Percentiles rank a stretch among this genome's conserved stretches.
Evolutionary conservation across 2,329 filamentous ascomycete species (phyloP).

Genomic region (Talaromyces marneffei): DNA sequence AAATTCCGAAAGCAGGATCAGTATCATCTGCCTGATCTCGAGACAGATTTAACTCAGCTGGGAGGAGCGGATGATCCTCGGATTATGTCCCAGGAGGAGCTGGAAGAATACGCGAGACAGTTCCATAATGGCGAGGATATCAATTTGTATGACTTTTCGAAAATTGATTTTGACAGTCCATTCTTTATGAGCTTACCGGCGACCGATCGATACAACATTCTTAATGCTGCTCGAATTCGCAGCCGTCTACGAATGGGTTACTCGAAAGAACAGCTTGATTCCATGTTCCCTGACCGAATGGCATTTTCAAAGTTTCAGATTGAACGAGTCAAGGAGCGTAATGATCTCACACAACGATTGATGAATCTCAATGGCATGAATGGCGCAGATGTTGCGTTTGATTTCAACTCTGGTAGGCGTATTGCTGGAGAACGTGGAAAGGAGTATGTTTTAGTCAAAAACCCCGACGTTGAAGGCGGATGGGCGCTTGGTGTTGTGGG

Average conservation of each 20-base stretch:
- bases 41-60: slow-evolving; percentile 73
- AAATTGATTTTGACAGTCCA: slow-evolving; percentile 94
- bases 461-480: slow-evolving; percentile 87
- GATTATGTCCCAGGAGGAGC: slow-evolving; percentile 91
- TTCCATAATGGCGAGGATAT: slow-evolving; percentile 92
- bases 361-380: slow-evolving; percentile 95
- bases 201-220: slow-evolving; percentile 90
- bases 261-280: slow-evolving; percentile 90
- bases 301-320: slow-evolving; percentile 96
- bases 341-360: slow-evolving; percentile 86
- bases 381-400: slow-evolving; percentile 62
- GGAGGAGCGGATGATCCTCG: slow-evolving; percentile 85
- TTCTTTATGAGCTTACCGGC: slow-evolving; percentile 91
- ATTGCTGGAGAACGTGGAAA: slow-evolving; percentile 70
- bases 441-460: slow-evolving; percentile 95
- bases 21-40: slow-evolving; percentile 87
- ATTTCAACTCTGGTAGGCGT: slow-evolving; percentile 51
- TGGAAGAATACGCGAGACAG: slow-evolving; percentile 88
- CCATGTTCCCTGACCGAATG: slow-evolving; percentile 97
- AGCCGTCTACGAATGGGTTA: slow-evolving; percentile 91
- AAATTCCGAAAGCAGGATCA: slow-evolving; percentile 88
- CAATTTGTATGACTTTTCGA: slow-evolving; percentile 86
- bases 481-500: slow-evolving; percentile 94
- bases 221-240: slow-evolving; percentile 85
- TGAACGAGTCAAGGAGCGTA: slow-evolving; percentile 84